A percentile compares a stretch with the other conserved stretches of the same genome.
Conservation (phyloP, 805 yeast species). For the Phaffomyces antillensis region DNA sequence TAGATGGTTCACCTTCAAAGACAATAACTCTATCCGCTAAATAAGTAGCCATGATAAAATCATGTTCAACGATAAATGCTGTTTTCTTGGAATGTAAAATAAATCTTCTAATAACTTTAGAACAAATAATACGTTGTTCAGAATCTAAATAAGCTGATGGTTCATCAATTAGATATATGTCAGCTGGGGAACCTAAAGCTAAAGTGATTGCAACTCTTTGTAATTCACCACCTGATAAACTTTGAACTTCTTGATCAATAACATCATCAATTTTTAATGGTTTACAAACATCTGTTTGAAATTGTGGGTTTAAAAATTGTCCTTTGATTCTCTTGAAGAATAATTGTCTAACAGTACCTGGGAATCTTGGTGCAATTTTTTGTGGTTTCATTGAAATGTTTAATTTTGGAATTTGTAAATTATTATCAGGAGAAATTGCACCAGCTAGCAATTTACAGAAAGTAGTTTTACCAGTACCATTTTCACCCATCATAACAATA, state of each 20-base stretch:
- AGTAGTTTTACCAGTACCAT: conserved; percentile 99
- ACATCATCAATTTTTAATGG: conserved; percentile 91
- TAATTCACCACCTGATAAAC: conserved; percentile 98
- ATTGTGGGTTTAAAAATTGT: conserved; percentile 90
- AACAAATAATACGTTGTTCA: conserved; percentile 98
- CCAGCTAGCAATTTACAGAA: conserved; percentile 95
- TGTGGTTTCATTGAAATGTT: conserved; percentile 98
- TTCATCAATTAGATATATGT: conserved; percentile 94
- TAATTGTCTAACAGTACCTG: conserved; percentile 96
- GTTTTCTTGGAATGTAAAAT: conserved; percentile 95
- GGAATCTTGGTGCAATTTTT: conserved; percentile 97
- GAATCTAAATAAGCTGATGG: conserved; percentile 99
- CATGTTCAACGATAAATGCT: conserved; percentile 99
- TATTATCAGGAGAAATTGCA: conserved; percentile 79
- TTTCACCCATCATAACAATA: conserved; percentile 99
- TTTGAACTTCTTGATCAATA: conserved; percentile 96
- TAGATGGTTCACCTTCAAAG: conserved; percentile 92
- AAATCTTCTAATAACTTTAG: conserved; percentile 96
- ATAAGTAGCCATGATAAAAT: conserved; percentile 99
- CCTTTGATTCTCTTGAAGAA: conserved; percentile 96
- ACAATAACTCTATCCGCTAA: conserved; percentile 98
- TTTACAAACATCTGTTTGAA: conserved; percentile 96
- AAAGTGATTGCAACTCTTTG: conserved; percentile 98
- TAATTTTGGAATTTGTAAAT: conserved; percentile 72
- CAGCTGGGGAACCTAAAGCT: conserved; percentile 91